These are phyloP conservation scores for Diaporthe australafricana DNA, from an alignment of 2,329 filamentous ascomycete species.

Conservation along the genomic window DNA sequence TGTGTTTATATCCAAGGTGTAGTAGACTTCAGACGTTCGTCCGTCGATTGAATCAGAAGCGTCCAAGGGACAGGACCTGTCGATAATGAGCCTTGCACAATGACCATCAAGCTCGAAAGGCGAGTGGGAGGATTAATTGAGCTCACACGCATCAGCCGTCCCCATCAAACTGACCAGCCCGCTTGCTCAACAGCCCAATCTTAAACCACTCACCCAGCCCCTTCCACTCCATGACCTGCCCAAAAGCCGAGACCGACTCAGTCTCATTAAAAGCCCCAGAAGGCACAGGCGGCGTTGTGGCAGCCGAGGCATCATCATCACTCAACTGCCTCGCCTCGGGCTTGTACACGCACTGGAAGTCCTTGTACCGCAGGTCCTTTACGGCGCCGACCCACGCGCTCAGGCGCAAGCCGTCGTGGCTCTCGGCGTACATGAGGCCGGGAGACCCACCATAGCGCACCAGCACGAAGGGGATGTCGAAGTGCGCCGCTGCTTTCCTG, in stretches of 20 bases:
- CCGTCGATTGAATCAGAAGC: too few species aligned
- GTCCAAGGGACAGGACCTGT: too few species aligned
- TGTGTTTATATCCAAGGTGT: too few species aligned
- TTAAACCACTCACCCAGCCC: slow-evolving; percentile 70
- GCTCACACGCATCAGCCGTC: slow-evolving; percentile 18
- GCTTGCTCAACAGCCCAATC: slow-evolving; percentile 33
- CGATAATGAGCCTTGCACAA: too few species aligned
- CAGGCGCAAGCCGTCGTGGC: slow-evolving; percentile 63
- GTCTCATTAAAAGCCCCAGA: slow-evolving; percentile 64
- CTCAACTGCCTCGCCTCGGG: slow-evolving; percentile 51
- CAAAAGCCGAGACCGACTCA: slow-evolving; percentile 74
- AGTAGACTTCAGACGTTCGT: too few species aligned
- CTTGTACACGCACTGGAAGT: slow-evolving; percentile 73
- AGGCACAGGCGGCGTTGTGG: slow-evolving; percentile 10
- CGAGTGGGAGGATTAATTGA: too few species aligned
- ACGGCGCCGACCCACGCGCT: slow-evolving; percentile 74
- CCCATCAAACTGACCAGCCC: slow-evolving; percentile 36
- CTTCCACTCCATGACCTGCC: slow-evolving; percentile 67
- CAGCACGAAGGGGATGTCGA: slow-evolving; percentile 71
- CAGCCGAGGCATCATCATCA: background rate
- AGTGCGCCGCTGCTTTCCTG: slow-evolving; percentile 71
- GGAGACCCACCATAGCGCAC: slow-evolving; percentile 76
- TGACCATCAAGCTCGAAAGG: background rate
- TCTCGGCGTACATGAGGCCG: slow-evolving; percentile 84
- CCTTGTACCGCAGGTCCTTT: slow-evolving; percentile 76